Evolutionary conservation across 495 filamentous ascomycete genomes (phyloP).

Genomic region (Xylaria curta): DNA sequence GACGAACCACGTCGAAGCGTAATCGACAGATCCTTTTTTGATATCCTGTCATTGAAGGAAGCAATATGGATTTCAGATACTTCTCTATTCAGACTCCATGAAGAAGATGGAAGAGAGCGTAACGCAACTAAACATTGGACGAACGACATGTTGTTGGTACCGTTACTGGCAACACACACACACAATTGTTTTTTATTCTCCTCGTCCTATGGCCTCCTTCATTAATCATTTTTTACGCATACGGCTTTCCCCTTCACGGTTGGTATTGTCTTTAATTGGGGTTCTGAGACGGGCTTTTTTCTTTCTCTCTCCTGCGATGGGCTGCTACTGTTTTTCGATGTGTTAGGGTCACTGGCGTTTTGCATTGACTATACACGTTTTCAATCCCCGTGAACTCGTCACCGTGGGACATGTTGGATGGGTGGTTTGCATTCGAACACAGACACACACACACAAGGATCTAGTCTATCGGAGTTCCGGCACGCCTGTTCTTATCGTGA

Average conservation of each 20-base stretch:
- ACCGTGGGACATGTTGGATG: not conserved
- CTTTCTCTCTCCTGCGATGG: not conserved
- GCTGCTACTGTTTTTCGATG: not conserved
- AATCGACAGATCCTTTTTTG: not conserved
- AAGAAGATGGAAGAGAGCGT: not conserved
- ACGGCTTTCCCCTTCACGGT: not conserved
- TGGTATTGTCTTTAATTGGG: not conserved
- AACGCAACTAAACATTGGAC: not conserved
- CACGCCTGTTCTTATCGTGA: not conserved
- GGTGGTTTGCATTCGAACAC: not conserved
- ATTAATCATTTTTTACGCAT: not conserved
- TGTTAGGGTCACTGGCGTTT: slow-evolving; percentile 12
- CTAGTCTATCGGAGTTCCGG: slow-evolving; percentile 17
- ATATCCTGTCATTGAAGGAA: not conserved
- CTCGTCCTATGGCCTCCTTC: not conserved
- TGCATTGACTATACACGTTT: slow-evolving; percentile 20
- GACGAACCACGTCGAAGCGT: not conserved
- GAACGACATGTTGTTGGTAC: not conserved
- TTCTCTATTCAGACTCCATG: not conserved
- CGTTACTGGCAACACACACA: not conserved
- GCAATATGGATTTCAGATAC: not conserved
- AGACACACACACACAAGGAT: not conserved
- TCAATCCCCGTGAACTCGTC: not conserved
- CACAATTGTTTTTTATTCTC: not conserved
- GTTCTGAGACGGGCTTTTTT: not conserved